Evolutionary conservation across 139 green algal species (phyloP).

Genomic region (Microglena sp.): DNA sequence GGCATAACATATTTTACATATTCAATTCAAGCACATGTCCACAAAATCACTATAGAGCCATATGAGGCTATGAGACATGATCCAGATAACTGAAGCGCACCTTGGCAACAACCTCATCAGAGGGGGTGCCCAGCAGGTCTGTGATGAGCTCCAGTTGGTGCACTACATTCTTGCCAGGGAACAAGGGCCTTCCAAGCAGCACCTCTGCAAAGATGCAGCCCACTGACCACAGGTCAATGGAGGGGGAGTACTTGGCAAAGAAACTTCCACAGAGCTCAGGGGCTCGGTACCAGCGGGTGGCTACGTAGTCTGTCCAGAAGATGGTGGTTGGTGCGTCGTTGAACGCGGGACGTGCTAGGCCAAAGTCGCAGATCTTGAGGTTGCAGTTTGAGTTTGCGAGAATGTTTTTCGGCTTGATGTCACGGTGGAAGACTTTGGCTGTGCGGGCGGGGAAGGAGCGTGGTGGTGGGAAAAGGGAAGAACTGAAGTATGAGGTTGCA

Average conservation of each 20-base stretch:
- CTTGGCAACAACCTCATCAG: conserved; percentile 46
- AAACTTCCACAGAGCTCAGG: conserved; percentile 75
- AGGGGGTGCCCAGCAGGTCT: conserved; percentile 89
- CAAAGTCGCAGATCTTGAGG: conserved; percentile 82
- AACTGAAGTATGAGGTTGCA: conserved; percentile 74
- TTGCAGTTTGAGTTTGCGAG: conserved; percentile 92
- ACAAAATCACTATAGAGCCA: no score
- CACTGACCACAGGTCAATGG: conserved; percentile 86
- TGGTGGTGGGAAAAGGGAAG: background rate
- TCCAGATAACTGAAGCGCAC: no score
- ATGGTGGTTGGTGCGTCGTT: conserved; percentile 89
- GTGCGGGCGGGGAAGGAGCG: conserved; percentile 20
- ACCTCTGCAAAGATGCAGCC: conserved; percentile 97
- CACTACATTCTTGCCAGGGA: conserved; percentile 94
- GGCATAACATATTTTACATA: no score
- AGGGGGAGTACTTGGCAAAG: conserved; percentile 25
- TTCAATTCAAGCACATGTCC: no score
- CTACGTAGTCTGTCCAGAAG: conserved; percentile 67
- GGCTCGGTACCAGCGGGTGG: conserved; percentile 33
- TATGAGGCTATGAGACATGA: no score
- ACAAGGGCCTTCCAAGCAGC: conserved; percentile 90
- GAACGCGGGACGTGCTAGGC: conserved; percentile 82
- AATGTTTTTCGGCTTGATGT: conserved; percentile 98
- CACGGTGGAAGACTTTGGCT: conserved; percentile 92
- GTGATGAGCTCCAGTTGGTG: conserved; percentile 99